Base-by-base conservation (phyloP, 2,329 filamentous ascomycete species). In the Microsporum canis region DNA sequence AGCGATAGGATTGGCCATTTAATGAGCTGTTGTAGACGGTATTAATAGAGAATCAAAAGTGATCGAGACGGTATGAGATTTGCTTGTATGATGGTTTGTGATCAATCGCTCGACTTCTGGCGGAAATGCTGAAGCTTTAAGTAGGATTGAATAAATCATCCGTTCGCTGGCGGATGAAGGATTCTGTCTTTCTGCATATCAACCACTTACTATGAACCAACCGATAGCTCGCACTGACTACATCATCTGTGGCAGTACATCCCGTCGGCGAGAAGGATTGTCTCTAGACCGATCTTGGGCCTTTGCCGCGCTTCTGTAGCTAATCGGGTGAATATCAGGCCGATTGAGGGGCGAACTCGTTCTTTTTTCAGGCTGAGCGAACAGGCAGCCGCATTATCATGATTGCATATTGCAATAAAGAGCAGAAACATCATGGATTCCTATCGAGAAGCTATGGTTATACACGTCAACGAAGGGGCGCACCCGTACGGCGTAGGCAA, bases 1-100 rank as follows among this genome's bases (percentile, higher is more conserved):
- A 45, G 78, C 77, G 60, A 81, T 67, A 27, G 60, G 39, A 23
- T n/a, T 31, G 14, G 55, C 38, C n/a, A 43, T 57, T 57, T 5
- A 23, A 23, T 17, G 31, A n/a, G n/a, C 17, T 12, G 12, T 55
- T n/a, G 51, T 34, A 34, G 14, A 38, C 7, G n/a, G 14, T 34
- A 38, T 10, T 8, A 31, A 29, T 10, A 34, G 33, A 7, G 5
- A 12, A n/a, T 5, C 14, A 8, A 36, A 1, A 14, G 17, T 17
- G n/a, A 34, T 5, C 3, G 5, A 38, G 31, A 36, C 33, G 51
- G 31, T 55, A 31, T 31, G 45, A 29, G 2, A 12, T 51, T 27
- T 45, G 2, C n/a, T 47, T 12, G 3, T 36, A 36, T 34, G 31
- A 3, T 38, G 14, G 31, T n/a, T n/a, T 14, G n/a, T 55, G 5